Percentiles rank a stretch among this genome's conserved stretches.
phyloP scores from a whole-genome alignment of 225 moss, liverwort and hornwort genomes.

The Asterella californica region DNA sequence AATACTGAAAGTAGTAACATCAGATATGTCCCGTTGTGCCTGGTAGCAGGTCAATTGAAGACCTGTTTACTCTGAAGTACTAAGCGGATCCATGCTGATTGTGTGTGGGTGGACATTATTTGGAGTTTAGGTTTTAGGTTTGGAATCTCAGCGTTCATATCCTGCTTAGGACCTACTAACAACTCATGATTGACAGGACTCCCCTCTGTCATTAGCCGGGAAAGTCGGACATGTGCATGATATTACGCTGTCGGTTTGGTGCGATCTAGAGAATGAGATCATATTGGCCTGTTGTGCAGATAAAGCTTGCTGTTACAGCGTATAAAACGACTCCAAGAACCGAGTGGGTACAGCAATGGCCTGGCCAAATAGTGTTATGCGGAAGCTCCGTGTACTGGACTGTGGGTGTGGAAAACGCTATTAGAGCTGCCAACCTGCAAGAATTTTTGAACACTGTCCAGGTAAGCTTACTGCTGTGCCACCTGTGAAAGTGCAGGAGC shows the following conservation, averaged over 20 bases:
- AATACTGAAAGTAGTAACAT: too few relatives aligned
- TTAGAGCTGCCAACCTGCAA: slow-evolving; percentile 64
- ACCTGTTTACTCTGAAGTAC: too few relatives aligned
- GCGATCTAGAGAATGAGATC: neutral
- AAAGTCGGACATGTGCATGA: neutral
- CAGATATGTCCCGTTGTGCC: too few relatives aligned
- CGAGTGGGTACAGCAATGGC: slow-evolving; percentile 83
- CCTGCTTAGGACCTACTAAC: neutral
- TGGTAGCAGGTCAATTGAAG: too few relatives aligned
- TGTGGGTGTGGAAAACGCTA: slow-evolving; percentile 62
- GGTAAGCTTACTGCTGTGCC: slow-evolving; percentile 27
- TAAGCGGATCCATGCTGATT: too few relatives aligned
- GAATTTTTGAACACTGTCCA: slow-evolving; percentile 70
- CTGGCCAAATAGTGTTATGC: slow-evolving; percentile 80
- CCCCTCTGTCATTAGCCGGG: neutral
- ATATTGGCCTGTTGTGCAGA: slow-evolving; percentile 34
- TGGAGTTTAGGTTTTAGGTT: neutral
- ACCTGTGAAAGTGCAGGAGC: neutral
- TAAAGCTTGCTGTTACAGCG: slow-evolving; percentile 50
- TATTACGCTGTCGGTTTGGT: neutral
- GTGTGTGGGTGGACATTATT: neutral
- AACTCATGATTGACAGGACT: neutral
- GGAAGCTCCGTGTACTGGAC: slow-evolving; percentile 92
- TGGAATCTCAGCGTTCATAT: too few relatives aligned
- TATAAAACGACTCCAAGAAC: slow-evolving; percentile 60